Conservation (phyloP, 129 eudicot genomes). For the Silybum marianum region DNA sequence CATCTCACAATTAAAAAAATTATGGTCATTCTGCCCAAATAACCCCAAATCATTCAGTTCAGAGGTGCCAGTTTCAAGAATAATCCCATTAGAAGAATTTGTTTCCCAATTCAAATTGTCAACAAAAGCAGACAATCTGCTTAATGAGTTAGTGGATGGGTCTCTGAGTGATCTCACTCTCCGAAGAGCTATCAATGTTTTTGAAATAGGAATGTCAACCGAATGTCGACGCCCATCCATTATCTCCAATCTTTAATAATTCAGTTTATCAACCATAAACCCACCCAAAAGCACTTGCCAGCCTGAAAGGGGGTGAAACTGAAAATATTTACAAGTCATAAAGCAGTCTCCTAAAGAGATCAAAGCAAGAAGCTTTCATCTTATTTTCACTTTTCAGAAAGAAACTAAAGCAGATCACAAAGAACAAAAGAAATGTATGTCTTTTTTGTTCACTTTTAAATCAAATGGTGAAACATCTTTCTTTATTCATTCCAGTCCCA, state of each 20-base stretch:
- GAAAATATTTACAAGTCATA: conserved; percentile 21
- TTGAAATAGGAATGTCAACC: conserved; percentile 83
- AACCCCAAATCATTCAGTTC: conserved; percentile 38
- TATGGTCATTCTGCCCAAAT: conserved; percentile 36
- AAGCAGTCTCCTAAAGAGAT: conserved; percentile 12
- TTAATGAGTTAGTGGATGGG: conserved; percentile 84
- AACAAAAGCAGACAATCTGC: conserved; percentile 57
- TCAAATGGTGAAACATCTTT: not conserved
- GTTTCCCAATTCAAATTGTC: conserved; percentile 89
- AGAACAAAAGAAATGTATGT: not conserved
- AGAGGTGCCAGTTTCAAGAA: conserved; percentile 39
- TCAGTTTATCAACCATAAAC: conserved; percentile 14
- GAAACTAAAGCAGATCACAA: conserved; percentile 13
- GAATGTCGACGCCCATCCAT: conserved; percentile 97
- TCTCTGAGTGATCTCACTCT: conserved; percentile 97
- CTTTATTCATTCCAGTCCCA: not conserved
- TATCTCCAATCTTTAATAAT: not conserved
- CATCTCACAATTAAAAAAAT: conserved; percentile 38
- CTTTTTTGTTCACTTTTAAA: not conserved
- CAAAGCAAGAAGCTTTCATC: conserved; percentile 25
- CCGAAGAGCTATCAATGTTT: conserved; percentile 81
- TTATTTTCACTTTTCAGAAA: conserved; percentile 11
- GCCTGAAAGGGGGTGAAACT: conserved; percentile 22
- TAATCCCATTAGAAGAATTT: conserved; percentile 58
- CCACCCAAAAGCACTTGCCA: conserved; percentile 25